A percentile compares a stretch with the other conserved stretches of the same genome.
These are phyloP conservation scores for Aspergillus uvarum DNA, from an alignment of 2,329 filamentous ascomycete genomes.

Conservation along the genomic window DNA sequence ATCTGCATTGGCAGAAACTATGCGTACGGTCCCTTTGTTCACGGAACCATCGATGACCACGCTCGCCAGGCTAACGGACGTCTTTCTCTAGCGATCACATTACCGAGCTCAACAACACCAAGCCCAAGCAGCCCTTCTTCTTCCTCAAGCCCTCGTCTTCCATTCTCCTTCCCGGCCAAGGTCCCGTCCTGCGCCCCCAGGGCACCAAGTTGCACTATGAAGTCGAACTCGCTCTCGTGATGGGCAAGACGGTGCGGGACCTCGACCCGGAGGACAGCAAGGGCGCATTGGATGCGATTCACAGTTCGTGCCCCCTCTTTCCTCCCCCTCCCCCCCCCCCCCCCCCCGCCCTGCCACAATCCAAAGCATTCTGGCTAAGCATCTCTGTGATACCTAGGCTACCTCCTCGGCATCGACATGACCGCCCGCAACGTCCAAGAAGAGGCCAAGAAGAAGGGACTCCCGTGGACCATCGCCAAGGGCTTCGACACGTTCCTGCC, in stretches of 20 bases:
- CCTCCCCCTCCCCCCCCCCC: no score
- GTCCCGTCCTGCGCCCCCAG: conserved; percentile 76
- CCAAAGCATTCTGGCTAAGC: neutral
- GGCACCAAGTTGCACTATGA: conserved; percentile 91
- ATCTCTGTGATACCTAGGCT: conserved; percentile 54
- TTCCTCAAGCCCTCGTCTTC: conserved; percentile 93
- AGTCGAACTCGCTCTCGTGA: conserved; percentile 86
- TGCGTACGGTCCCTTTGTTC: conserved; percentile 61
- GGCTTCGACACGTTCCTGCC: conserved; percentile 98
- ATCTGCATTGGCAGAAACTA: conserved; percentile 97
- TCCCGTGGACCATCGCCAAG: conserved; percentile 95
- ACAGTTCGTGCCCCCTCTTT: no score
- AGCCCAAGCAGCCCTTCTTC: conserved; percentile 96
- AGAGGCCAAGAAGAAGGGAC: conserved; percentile 93
- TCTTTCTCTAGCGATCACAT: conserved; percentile 73
- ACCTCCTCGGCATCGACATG: conserved; percentile 93
- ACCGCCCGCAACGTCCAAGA: conserved; percentile 94
- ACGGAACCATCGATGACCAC: neutral
- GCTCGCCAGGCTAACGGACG: conserved; percentile 5
- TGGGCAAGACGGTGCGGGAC: conserved; percentile 77
- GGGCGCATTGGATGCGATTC: conserved; percentile 78
- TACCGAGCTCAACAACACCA: conserved; percentile 80
- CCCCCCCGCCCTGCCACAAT: no score
- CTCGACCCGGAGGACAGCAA: conserved; percentile 70
- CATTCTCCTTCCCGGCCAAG: conserved; percentile 74